Evolutionary conservation across 2,329 filamentous ascomycete genomes (phyloP).

Genomic region (Colletotrichum zoysiae): DNA sequence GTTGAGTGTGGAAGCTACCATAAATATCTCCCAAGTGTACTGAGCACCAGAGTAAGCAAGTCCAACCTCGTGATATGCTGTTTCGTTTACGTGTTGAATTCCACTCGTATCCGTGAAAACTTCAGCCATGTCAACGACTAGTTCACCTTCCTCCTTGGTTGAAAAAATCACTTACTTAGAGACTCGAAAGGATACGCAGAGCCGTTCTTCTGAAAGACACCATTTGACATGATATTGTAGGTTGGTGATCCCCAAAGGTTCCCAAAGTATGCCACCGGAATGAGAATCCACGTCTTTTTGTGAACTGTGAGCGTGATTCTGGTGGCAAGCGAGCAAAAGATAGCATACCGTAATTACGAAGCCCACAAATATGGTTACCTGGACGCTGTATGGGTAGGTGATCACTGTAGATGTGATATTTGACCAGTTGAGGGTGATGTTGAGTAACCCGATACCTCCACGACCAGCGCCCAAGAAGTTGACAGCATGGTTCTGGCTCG

Average conservation of each 20-base stretch:
- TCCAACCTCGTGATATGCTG: slow-evolving; percentile 61
- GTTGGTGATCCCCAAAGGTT: slow-evolving; percentile 59
- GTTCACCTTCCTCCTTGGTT: slow-evolving; percentile 28
- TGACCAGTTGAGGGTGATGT: slow-evolving; percentile 71
- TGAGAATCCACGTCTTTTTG: slow-evolving; percentile 66
- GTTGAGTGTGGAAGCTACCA: neutral
- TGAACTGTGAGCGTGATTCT: neutral
- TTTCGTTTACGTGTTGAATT: slow-evolving; percentile 55
- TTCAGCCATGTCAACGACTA: neutral
- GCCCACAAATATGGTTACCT: slow-evolving; percentile 66
- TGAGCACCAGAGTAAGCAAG: slow-evolving; percentile 70
- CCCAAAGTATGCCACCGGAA: slow-evolving; percentile 71
- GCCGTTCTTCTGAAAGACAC: slow-evolving; percentile 54
- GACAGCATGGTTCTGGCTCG: slow-evolving; percentile 66
- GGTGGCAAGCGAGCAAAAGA: neutral
- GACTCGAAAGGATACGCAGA: slow-evolving; percentile 35
- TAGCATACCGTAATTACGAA: slow-evolving; percentile 56
- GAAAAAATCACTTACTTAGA: slow-evolving; percentile 44
- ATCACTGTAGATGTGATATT: slow-evolving; percentile 68
- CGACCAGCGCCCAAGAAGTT: slow-evolving; percentile 72
- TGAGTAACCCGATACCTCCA: slow-evolving; percentile 73
- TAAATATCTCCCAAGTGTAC: slow-evolving; percentile 60
- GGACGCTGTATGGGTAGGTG: slow-evolving; percentile 67
- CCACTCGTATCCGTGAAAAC: slow-evolving; percentile 35
- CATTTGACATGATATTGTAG: slow-evolving; percentile 69